Percentiles rank a stretch among this genome's conserved stretches.
phyloP scores from a whole-genome alignment of 1,284 basidiomycete species.

The Coriolopsis trogii region DNA sequence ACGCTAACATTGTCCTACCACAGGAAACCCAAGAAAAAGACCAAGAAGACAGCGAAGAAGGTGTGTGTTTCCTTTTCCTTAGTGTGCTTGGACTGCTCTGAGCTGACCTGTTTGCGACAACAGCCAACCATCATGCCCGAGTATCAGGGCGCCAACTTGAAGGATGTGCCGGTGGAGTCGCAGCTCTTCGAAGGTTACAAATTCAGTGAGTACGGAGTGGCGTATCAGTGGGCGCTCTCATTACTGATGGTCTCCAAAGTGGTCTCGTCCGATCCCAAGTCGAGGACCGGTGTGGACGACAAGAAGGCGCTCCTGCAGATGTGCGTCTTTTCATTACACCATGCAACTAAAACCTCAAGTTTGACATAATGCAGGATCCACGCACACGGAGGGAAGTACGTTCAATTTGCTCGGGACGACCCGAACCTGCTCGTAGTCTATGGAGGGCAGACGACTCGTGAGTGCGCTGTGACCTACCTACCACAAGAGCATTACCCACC shows the following conservation, averaged over 20 bases:
- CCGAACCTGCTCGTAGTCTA: conserved; percentile 60
- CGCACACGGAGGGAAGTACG: conserved; percentile 74
- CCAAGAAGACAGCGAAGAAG: conserved; percentile 59
- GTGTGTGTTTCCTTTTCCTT: conserved; percentile 32
- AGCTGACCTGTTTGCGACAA: background rate
- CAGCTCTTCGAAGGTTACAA: conserved; percentile 73
- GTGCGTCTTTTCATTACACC: conserved; percentile 44
- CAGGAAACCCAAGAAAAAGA: conserved; percentile 66
- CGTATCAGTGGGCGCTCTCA: too few species aligned
- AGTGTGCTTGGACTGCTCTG: background rate
- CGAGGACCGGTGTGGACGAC: conserved; percentile 67
- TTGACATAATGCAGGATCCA: conserved; percentile 57
- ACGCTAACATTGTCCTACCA: background rate
- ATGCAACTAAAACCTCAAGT: background rate
- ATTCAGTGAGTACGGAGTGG: conserved; percentile 65
- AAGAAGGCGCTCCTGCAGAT: conserved; percentile 64
- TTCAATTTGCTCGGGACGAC: conserved; percentile 61
- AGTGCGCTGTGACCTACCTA: conserved; percentile 28
- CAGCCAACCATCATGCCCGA: conserved; percentile 66
- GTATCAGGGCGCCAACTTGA: conserved; percentile 64
- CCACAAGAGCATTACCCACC: background rate
- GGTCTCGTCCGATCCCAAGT: conserved; percentile 78
- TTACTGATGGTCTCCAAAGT: too few species aligned
- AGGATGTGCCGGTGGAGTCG: conserved; percentile 59
- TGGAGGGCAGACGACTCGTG: conserved; percentile 65